Conservation (phyloP, 176 grass and related monocot genomes). For the Eleusine indica region DNA sequence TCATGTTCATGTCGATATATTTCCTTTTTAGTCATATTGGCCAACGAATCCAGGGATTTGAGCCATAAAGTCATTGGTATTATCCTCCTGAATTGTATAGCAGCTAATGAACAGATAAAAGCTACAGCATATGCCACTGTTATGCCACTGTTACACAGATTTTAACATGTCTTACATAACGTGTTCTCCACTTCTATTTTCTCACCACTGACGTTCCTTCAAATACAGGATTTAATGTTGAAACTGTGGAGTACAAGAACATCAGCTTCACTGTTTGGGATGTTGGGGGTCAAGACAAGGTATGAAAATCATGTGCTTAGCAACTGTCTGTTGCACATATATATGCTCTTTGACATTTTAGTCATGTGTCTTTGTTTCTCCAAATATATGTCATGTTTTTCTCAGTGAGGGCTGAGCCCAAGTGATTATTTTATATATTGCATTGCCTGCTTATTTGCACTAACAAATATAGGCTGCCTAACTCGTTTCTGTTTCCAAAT, state of each 20-base stretch:
- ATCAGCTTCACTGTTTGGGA: slow-evolving; percentile 99
- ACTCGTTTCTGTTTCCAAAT: background rate
- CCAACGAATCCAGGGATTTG: slow-evolving; percentile 1
- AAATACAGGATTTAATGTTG: slow-evolving; percentile 71
- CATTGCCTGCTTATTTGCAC: background rate
- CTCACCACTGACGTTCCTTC: background rate
- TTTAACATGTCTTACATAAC: background rate
- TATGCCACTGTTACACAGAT: background rate
- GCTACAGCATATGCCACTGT: background rate
- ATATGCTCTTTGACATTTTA: too few species aligned
- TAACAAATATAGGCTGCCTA: background rate
- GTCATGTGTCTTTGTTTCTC: background rate
- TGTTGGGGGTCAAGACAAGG: slow-evolving; percentile 99
- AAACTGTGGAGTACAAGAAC: slow-evolving; percentile 94
- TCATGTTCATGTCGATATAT: background rate
- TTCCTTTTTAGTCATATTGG: too few species aligned
- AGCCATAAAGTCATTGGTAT: background rate
- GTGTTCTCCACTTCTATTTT: background rate
- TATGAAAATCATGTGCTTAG: slow-evolving; percentile 29
- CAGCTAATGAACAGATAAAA: slow-evolving; percentile 17
- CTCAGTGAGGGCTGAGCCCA: background rate
- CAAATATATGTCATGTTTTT: background rate
- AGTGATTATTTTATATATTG: background rate
- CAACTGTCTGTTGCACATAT: too few species aligned
- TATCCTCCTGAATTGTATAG: background rate